phyloP scores from a whole-genome alignment of 2,329 filamentous ascomycete species.

The Sporothrix pseudoabietina region DNA sequence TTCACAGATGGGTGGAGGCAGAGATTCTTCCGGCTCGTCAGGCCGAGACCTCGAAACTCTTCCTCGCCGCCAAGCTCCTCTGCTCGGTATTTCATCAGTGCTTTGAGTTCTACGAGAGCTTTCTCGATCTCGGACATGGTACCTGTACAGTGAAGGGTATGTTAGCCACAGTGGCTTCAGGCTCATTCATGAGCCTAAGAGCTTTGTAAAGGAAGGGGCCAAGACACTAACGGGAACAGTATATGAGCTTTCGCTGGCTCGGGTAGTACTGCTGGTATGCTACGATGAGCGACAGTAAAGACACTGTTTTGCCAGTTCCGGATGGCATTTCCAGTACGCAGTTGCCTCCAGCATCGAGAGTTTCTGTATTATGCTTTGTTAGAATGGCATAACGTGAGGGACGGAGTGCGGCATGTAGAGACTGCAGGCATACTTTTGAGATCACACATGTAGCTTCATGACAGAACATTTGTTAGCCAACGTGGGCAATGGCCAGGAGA shows the following conservation, averaged over 20 bases:
- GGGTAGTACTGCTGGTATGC: slow-evolving; percentile 95
- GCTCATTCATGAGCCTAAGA: not conserved
- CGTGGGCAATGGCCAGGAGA: not conserved
- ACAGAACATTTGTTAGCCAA: slow-evolving; percentile 9
- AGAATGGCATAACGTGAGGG: slow-evolving; percentile 8
- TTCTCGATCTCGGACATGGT: slow-evolving; percentile 99
- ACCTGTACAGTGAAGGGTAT: slow-evolving; percentile 45
- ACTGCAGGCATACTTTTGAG: slow-evolving; percentile 51
- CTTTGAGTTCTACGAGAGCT: slow-evolving; percentile 85
- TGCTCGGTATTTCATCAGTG: slow-evolving; percentile 90
- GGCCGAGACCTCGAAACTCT: slow-evolving; percentile 86
- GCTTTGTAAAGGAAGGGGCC: no score
- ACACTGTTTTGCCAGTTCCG: slow-evolving; percentile 96
- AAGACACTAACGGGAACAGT: slow-evolving; percentile 76
- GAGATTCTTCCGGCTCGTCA: slow-evolving; percentile 96
- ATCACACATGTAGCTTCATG: slow-evolving; percentile 58
- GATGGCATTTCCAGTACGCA: slow-evolving; percentile 99
- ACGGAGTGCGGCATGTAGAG: not conserved
- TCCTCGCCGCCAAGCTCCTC: slow-evolving; percentile 88
- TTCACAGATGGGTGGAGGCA: slow-evolving; percentile 96
- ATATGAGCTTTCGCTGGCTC: slow-evolving; percentile 93
- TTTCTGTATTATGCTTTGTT: slow-evolving; percentile 49
- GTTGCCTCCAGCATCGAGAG: slow-evolving; percentile 90
- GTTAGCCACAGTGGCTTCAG: not conserved
- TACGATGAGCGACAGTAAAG: slow-evolving; percentile 89